Conservation (phyloP, 179 eudicot species). For the Silene vulgaris region DNA sequence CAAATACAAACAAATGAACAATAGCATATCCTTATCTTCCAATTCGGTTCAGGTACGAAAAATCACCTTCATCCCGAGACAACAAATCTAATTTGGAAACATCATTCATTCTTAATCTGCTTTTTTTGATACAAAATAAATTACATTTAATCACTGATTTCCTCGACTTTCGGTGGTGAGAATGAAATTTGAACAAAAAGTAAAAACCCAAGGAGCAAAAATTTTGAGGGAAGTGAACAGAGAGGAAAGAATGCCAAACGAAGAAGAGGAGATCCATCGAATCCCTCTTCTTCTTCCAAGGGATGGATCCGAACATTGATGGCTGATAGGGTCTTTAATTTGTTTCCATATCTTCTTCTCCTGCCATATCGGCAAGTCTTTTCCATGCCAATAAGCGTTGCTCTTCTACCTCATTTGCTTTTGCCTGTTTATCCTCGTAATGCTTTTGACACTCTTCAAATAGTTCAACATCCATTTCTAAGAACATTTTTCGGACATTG, state of each 20-base stretch:
- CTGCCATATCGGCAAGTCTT: conserved; percentile 48
- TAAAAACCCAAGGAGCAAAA: conserved; percentile 25
- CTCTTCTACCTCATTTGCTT: conserved; percentile 39
- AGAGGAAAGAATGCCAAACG: conserved; percentile 28
- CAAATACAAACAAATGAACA: conserved; percentile 17
- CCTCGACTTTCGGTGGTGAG: conserved; percentile 28
- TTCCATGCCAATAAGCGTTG: conserved; percentile 45
- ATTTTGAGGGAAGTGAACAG: conserved; percentile 8
- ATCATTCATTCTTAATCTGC: conserved; percentile 41
- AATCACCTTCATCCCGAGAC: conserved; percentile 19
- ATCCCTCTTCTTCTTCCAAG: conserved; percentile 18
- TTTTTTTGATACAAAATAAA: conserved; percentile 39
- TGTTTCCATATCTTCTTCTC: conserved; percentile 38
- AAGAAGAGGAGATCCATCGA: conserved; percentile 18
- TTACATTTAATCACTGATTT: conserved; percentile 36
- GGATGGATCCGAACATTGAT: conserved; percentile 15
- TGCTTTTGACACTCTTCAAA: conserved; percentile 53
- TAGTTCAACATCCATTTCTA: conserved; percentile 54
- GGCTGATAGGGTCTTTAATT: conserved; percentile 18
- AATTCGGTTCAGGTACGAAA: conserved; percentile 29
- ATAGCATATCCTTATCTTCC: conserved; percentile 21
- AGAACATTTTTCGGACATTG: conserved; percentile 55
- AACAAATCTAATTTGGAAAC: conserved; percentile 21
- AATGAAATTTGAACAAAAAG: conserved; percentile 20
- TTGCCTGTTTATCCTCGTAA: conserved; percentile 41